Base-by-base conservation (phyloP, 2,329 filamentous ascomycete species). In the Coleophoma eucalyptorum region DNA sequence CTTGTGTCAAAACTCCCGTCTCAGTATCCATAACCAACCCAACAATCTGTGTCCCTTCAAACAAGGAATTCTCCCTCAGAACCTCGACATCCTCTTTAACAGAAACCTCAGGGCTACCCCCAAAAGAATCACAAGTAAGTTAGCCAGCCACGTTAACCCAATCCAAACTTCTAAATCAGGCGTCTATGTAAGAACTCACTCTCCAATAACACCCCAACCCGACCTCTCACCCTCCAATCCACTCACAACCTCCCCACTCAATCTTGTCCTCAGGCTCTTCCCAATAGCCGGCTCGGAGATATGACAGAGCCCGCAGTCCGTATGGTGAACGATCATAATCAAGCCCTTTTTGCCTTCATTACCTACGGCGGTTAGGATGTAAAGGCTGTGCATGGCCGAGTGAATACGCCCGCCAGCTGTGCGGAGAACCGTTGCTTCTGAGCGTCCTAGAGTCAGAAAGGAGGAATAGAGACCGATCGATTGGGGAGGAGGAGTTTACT, bases 11-110 rank as follows among this genome's bases (percentile, higher is more conserved):
- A 35, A 59, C 37, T 15, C 59, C 59, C 33, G 52, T 60, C 45
- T 58, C 48, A 16, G 54, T 61, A 55, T 61, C 54, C 42, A 56
- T 54, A 40, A 62, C 55, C 32, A 59, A 59, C 1, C 59, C 57
- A 19, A 52, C 32, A 31, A 59, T 55, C 38, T 56, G 42, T 50
- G 58, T 57, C 1, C 58, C 55, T 20, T 50, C 56, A 20, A 62
- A 61, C 16, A 55, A 58, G 3, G 46, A 38, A 37, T 48, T 50
- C 5, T 46, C 47, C 35, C 48, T 56, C 48, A 62, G 51, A 10
- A 46, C 32, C 16, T 46, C 43, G 15, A 61, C 58, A 48, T 62
- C 58, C 34, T 58, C 57, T 38, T 53, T 60, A 7, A 61, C 53
- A 13, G 55, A 58, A 8, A 49, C 49, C 18, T 55, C 53, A 4